Percentiles rank a stretch among this genome's conserved stretches.
phyloP scores from a whole-genome alignment of 2,329 filamentous ascomycete species.

The Microsporum ferrugineum region DNA sequence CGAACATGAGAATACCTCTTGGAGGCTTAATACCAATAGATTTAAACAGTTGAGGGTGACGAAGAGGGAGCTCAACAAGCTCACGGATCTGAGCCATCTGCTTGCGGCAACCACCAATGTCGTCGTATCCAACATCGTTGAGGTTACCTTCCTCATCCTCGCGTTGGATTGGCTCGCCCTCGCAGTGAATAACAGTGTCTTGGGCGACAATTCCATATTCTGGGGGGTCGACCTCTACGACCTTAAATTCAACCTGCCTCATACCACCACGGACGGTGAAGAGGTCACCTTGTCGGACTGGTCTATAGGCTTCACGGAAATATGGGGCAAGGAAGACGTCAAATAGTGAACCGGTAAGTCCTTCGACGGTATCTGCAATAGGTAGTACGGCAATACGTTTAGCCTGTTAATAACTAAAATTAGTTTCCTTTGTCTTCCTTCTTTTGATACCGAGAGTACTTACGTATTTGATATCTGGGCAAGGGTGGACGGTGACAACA shows the following conservation, averaged over 20 bases:
- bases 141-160: constrained; percentile 99
- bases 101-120: constrained; percentile 98
- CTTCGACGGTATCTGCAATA: constrained; percentile 96
- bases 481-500: constrained; percentile 91
- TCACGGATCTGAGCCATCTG: constrained; percentile 99
- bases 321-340: constrained; percentile 98
- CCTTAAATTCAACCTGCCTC: constrained; percentile 99
- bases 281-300: constrained; percentile 90
- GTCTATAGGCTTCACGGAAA: constrained; percentile 97
- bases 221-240: constrained; percentile 94
- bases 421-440: background rate
- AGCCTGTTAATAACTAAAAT: constrained; percentile 48
- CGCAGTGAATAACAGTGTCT: constrained; percentile 97
- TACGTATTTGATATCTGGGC: constrained; percentile 99
- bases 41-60: constrained; percentile 98
- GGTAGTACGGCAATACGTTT: constrained; percentile 98
- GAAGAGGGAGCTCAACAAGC: constrained; percentile 90
- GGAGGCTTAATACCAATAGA: constrained; percentile 99
- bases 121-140: constrained; percentile 97
- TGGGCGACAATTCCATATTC: constrained; percentile 98
- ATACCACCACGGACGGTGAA: constrained; percentile 97
- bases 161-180: constrained; percentile 91
- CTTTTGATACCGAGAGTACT: constrained; percentile 31
- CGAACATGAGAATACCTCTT: constrained; percentile 91
- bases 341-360: constrained; percentile 92